A percentile compares a stretch with the other conserved stretches of the same genome.
Evolutionary conservation across 768 basidiomycete species (phyloP).

Genomic region (Pluteus cervinus): DNA sequence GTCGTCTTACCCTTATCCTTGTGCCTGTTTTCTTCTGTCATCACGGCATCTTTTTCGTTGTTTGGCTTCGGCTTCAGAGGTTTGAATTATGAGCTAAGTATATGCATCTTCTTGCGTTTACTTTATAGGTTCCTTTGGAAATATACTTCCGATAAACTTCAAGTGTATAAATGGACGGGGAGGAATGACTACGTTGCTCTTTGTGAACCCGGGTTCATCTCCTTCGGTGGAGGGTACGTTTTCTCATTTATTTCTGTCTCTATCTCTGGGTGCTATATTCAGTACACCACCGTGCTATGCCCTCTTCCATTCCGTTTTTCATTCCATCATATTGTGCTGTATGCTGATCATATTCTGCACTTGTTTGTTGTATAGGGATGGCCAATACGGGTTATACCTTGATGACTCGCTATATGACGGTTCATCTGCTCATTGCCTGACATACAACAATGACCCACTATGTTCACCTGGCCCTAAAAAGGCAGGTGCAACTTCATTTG

Average conservation of each 20-base stretch:
- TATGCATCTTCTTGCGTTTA: constrained; percentile 1
- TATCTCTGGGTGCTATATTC: too few species aligned
- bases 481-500: constrained; percentile 61
- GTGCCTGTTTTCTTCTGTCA: too few species aligned
- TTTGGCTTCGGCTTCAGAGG: too few species aligned
- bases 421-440: constrained; percentile 77
- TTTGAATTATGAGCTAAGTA: not conserved
- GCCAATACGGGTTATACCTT: constrained; percentile 84
- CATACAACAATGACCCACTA: constrained; percentile 82
- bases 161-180: constrained; percentile 80
- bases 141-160: constrained; percentile 39
- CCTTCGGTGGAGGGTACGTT: constrained; percentile 89
- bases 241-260: constrained; percentile 2
- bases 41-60: too few species aligned
- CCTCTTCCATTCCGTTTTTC: too few species aligned
- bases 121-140: constrained; percentile 78
- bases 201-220: constrained; percentile 74
- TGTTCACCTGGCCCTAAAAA: constrained; percentile 46
- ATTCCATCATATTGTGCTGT: not conserved
- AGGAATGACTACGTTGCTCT: constrained; percentile 87
- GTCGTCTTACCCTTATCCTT: constrained; percentile 14
- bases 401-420: constrained; percentile 79
- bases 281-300: constrained; percentile 3
- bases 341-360: not conserved
- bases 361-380: constrained; percentile 48